Evolutionary conservation across 1,139 yeast genomes (phyloP).

Genomic region (Debaryomyces sp.): DNA sequence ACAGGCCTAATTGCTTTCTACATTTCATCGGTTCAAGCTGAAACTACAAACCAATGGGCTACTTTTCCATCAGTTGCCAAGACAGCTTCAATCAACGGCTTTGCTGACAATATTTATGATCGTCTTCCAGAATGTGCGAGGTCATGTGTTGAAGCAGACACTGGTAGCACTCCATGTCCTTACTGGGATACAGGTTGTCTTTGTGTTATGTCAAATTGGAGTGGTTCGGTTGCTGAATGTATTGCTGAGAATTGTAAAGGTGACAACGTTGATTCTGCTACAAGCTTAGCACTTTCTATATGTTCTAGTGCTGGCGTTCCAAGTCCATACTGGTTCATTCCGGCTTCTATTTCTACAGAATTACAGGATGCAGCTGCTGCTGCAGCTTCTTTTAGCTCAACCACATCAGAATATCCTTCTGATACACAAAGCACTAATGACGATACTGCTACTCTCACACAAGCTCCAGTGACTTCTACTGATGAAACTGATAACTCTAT

Average conservation of each 20-base stretch:
- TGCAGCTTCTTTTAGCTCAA: conserved; percentile 1
- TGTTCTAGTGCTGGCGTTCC: conserved; percentile 49
- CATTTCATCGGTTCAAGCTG: conserved; percentile 10
- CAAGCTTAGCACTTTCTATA: conserved; percentile 43
- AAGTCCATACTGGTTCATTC: too few relatives aligned
- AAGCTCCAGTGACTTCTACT: neutral
- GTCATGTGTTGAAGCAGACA: conserved; percentile 38
- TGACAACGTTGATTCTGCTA: conserved; percentile 38
- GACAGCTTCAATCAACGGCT: conserved; percentile 54
- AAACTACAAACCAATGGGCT: conserved; percentile 17
- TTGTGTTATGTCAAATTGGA: conserved; percentile 54
- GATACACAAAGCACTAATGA: too few relatives aligned
- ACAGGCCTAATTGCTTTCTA: neutral
- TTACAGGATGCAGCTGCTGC: conserved; percentile 18
- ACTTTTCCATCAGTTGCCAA: conserved; percentile 53
- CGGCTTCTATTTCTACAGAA: conserved; percentile 2
- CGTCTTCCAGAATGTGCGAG: conserved; percentile 48
- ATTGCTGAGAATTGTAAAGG: conserved; percentile 45
- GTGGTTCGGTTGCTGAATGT: conserved; percentile 49
- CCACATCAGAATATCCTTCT: neutral
- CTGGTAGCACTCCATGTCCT: conserved; percentile 48
- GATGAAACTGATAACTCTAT: neutral
- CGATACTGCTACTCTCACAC: neutral
- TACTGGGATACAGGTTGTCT: conserved; percentile 59
- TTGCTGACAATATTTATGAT: conserved; percentile 50